Base-by-base conservation (phyloP, 192 early-diverging fungal species). In the Coemansia javaensis region DNA sequence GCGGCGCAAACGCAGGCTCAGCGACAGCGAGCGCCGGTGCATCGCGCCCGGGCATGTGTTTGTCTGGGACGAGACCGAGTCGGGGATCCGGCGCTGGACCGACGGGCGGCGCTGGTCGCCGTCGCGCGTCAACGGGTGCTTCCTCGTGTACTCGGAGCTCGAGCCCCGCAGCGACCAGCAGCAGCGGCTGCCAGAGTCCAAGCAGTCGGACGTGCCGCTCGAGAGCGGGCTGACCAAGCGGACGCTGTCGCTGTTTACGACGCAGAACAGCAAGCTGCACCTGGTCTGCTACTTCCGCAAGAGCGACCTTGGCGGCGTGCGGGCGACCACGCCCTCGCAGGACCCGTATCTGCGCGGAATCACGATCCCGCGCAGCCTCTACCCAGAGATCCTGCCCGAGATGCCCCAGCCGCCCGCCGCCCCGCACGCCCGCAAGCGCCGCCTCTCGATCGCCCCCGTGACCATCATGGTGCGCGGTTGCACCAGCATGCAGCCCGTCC, bases 71-170 rank as follows among this genome's bases (percentile, higher is more conserved):
- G 91, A 93, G 63, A 78, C 81, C 25, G 91, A 93, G 53, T 83
- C 86, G 12, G 90, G 88, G n/a, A 91, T 93, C 77, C 66, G 82
- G 44, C 73, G 91, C 12, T 93, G 91, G 91, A 91, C 91, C 0
- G 91, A 93, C 63, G 89, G 90, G 37, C 80, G 79, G 63, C 79
- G 77, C n/a, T 93, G 91, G 90, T 88, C 85, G 16, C 85, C 90
- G 1, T 85, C 83, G 22, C 79, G 90, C 32, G 89, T 91, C 51
- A 79, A 81, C 21, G 89, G 90, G 27, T 83, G 78, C 33, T 93
- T 93, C 67, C 62, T 93, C 15, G 84, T 87, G 0, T 91, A 94
- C 55, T 79, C 80, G 52, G 89, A 91, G 67, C 64, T 90, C 18
- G 82, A 91, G 50, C 55, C 74, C 24, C 85, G 28, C 35, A 59